These are phyloP conservation scores for Plasmodium yoelii DNA, from an alignment of 169 alveolate genomes.

Conservation along the genomic window DNA sequence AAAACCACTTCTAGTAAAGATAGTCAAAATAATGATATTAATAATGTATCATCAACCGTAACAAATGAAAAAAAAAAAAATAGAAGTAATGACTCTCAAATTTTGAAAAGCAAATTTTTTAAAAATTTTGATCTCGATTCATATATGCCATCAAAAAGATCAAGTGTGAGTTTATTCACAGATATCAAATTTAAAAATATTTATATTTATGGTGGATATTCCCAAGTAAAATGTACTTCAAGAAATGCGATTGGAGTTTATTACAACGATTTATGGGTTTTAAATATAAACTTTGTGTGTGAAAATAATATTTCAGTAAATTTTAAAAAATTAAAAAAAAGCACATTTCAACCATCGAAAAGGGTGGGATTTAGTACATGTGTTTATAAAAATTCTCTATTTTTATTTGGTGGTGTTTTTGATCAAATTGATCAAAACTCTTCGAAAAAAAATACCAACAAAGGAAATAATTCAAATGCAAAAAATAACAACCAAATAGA, in stretches of 20 bases:
- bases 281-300: conserved; percentile 86
- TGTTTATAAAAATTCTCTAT: conserved; percentile 81
- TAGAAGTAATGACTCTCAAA: conserved; percentile 29
- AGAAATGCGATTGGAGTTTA: conserved; percentile 88
- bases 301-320: conserved; percentile 77
- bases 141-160: conserved; percentile 60
- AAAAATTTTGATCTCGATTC: conserved; percentile 70
- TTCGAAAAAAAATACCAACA: conserved; percentile 51
- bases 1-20: conserved; percentile 19
- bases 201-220: conserved; percentile 92
- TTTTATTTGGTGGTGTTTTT: conserved; percentile 92
- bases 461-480: conserved; percentile 5
- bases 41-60: neutral
- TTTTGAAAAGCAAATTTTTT: conserved; percentile 32
- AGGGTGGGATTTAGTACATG: conserved; percentile 86
- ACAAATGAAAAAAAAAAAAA: conserved; percentile 32
- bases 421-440: conserved; percentile 88
- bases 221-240: conserved; percentile 87
- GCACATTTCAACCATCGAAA: conserved; percentile 81
- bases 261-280: conserved; percentile 89
- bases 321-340: conserved; percentile 79
- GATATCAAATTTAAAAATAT: conserved; percentile 78
- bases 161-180: conserved; percentile 50
- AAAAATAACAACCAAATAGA: conserved; percentile 73
- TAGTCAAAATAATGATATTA: neutral